Evolutionary conservation across 2,329 filamentous ascomycete genomes (phyloP).

Genomic region (Bipolaris bicolor): DNA sequence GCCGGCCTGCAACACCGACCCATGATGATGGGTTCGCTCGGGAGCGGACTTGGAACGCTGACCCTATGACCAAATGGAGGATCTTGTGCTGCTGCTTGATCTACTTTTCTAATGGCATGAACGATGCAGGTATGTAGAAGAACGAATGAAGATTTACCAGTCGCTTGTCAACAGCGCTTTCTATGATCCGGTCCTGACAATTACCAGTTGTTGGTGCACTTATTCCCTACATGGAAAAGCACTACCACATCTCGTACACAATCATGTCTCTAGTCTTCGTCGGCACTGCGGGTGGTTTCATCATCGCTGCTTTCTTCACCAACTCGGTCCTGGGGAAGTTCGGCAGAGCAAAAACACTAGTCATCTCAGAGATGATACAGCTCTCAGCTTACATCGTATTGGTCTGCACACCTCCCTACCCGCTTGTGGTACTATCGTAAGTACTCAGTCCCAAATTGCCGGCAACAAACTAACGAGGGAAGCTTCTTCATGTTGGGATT

Average conservation of each 20-base stretch:
- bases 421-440: constrained; percentile 63
- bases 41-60: constrained; percentile 63
- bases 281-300: constrained; percentile 76
- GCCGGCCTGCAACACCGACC: constrained; percentile 57
- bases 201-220: constrained; percentile 69
- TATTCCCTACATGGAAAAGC: constrained; percentile 79
- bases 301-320: constrained; percentile 72
- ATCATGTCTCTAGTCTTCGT: constrained; percentile 84
- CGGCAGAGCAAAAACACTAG: constrained; percentile 69
- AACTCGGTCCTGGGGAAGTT: constrained; percentile 67
- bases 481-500: constrained; percentile 72
- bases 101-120: constrained; percentile 73
- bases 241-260: constrained; percentile 78
- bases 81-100: constrained; percentile 68
- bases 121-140: constrained; percentile 63
- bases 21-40: constrained; percentile 52
- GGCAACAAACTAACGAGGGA: constrained; percentile 13
- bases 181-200: constrained; percentile 14
- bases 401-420: constrained; percentile 72
- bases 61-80: constrained; percentile 71
- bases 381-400: constrained; percentile 69
- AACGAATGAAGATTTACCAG: not conserved
- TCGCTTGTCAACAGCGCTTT: not conserved
- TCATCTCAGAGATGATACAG: constrained; percentile 64
- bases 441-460: constrained; percentile 9